A percentile compares a stretch with the other conserved stretches of the same genome.
These are phyloP conservation scores for Paraleonurus japonicus DNA, from an alignment of 257 asterid genomes.

Conservation along the genomic window DNA sequence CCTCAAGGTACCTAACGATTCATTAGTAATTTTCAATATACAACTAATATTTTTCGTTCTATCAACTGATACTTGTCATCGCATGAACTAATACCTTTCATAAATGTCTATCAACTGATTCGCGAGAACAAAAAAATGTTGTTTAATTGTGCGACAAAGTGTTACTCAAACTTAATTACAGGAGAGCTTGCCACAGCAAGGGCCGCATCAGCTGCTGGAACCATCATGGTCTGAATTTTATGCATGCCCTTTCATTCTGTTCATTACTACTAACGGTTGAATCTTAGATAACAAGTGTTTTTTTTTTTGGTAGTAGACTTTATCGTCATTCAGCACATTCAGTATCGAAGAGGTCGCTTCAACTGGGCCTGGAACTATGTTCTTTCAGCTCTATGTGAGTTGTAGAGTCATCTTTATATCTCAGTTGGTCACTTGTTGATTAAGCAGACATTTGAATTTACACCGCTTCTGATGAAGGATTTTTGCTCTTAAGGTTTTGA, in stretches of 20 bases:
- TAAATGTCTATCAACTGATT: too few relatives aligned
- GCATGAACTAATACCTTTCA: too few relatives aligned
- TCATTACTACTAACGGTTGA: background rate
- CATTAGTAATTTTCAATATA: too few relatives aligned
- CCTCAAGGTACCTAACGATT: slow-evolving; percentile 70
- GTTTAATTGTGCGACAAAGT: too few relatives aligned
- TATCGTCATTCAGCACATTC: slow-evolving; percentile 73
- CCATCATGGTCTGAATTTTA: slow-evolving; percentile 62
- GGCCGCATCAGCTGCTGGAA: slow-evolving; percentile 75
- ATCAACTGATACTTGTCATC: too few relatives aligned
- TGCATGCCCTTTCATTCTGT: background rate
- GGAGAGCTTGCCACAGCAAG: slow-evolving; percentile 89
- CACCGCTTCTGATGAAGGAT: slow-evolving; percentile 5
- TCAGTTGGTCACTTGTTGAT: slow-evolving; percentile 5
- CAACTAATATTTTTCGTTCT: too few relatives aligned
- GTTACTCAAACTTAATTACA: too few relatives aligned
- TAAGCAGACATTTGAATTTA: background rate
- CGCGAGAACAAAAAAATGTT: too few relatives aligned
- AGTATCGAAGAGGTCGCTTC: slow-evolving; percentile 86
- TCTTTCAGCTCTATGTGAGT: slow-evolving; percentile 89
- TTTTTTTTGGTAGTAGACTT: slow-evolving; percentile 44
- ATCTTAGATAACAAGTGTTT: background rate
- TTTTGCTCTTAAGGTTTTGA: slow-evolving; percentile 44
- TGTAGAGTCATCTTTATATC: background rate
- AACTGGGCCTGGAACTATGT: slow-evolving; percentile 71